These are phyloP conservation scores for Aspergillus sclerotiicarbonarius DNA, from an alignment of 495 filamentous ascomycete species.

Conservation along the genomic window DNA sequence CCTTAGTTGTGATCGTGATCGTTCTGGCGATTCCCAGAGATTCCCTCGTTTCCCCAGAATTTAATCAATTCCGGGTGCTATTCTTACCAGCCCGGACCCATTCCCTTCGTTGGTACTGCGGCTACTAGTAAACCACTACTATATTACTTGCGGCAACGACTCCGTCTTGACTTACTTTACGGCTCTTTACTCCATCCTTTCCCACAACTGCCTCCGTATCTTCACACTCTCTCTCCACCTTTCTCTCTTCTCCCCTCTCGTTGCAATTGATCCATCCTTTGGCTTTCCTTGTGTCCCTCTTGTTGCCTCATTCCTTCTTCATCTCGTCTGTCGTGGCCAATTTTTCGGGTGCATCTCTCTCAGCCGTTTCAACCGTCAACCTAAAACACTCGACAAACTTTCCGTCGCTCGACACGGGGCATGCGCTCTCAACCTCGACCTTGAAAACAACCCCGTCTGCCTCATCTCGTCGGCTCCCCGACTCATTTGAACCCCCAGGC, in stretches of 20 bases:
- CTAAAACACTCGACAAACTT: slow-evolving; percentile 6
- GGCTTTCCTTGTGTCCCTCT: not conserved
- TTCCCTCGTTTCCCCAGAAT: slow-evolving; percentile 8
- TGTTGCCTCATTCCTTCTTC: slow-evolving; percentile 1
- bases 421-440: not conserved
- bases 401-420: slow-evolving; percentile 5
- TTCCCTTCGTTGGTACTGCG: not conserved
- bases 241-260: slow-evolving; percentile 2
- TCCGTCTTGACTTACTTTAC: not conserved
- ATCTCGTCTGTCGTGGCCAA: not conserved
- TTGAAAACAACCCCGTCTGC: not conserved
- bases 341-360: not conserved
- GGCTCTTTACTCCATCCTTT: not conserved
- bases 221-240: not conserved
- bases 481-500: not conserved
- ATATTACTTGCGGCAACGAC: not conserved
- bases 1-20: slow-evolving; percentile 4
- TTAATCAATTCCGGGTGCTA: not conserved
- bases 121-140: not conserved
- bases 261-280: slow-evolving; percentile 2
- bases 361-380: slow-evolving; percentile 4
- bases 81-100: slow-evolving; percentile 1
- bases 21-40: not conserved
- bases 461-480: not conserved
- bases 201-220: slow-evolving; percentile 1